Evolutionary conservation across 257 asterid species (phyloP), one percentile per base, ranked within the genome.

Genomic region (Striga asiatica): DNA sequence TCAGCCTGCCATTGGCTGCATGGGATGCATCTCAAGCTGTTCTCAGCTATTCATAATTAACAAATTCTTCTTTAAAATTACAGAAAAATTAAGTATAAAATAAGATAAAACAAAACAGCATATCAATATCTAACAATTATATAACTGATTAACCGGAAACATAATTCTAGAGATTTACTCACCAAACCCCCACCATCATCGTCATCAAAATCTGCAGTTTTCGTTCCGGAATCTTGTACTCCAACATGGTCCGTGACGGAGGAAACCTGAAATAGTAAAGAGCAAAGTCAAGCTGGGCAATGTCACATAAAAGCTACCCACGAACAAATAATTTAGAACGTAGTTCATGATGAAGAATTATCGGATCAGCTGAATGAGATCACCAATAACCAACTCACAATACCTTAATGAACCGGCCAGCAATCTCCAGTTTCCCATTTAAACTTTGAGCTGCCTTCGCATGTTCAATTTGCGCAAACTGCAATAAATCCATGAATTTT

Each of bases 111-210:
- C 5, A 37, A 34, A 9, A 5, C 35, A 29, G 35, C 5, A 29
- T 29, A 29, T 3, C 6, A 12, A 35, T 8, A 35, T 22, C 56
- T 20, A 39, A 41, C 11, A 60, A 41, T 63, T 3, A 8, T 6
- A 52, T 12, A 49, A 42, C 50, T 34, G 19, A 22, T 43, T 28
- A 22, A 50, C 50, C 25, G 16, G 47, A 42, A 46, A 13, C 18
- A 60, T 35, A 51, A 47, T 43, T 43, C n/a, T 5, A 51, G 6
- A 28, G 5, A 34, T 31, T 49, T 25, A 74, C 96, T 75, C 76
- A 91, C 98, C 95, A 87, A 61, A 45, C 98, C 98, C 67, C 98
- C 98, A 4, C 98, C 98, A 50, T 91, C 98, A 35, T 91, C 98
- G 66, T 91, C 98, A 57, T 91, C 98, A 76, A 91, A 91, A 75